Conservation (phyloP, 2,329 filamentous ascomycete species). For the Elsinoe batatas region DNA sequence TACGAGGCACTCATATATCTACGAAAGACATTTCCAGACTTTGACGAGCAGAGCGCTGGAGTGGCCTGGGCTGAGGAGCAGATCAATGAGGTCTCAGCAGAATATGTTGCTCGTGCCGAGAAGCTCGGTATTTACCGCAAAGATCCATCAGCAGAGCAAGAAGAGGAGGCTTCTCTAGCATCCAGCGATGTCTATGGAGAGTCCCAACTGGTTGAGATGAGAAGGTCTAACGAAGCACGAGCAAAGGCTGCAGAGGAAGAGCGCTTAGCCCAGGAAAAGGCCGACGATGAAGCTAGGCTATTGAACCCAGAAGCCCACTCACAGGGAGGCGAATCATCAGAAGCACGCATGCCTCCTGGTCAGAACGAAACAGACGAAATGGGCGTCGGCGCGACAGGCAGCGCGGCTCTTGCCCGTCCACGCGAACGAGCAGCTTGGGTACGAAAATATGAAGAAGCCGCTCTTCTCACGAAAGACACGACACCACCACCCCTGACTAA, state of each 20-base stretch:
- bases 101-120: slow-evolving; percentile 24
- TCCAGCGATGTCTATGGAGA: slow-evolving; percentile 22
- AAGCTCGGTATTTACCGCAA: slow-evolving; percentile 28
- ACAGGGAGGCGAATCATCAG: not conserved
- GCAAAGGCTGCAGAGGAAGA: slow-evolving; percentile 16
- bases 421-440: slow-evolving; percentile 27
- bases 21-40: slow-evolving; percentile 22
- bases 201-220: slow-evolving; percentile 22
- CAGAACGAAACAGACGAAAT: slow-evolving; percentile 15
- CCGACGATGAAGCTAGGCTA: slow-evolving; percentile 18
- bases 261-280: slow-evolving; percentile 11
- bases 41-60: slow-evolving; percentile 28
- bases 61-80: slow-evolving; percentile 28
- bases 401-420: slow-evolving; percentile 14
- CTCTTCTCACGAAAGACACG: slow-evolving; percentile 26
- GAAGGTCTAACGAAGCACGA: slow-evolving; percentile 23
- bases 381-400: not conserved
- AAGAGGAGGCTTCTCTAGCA: slow-evolving; percentile 21
- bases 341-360: not conserved
- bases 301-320: not conserved
- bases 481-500: slow-evolving; percentile 23
- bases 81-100: slow-evolving; percentile 21
- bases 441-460: slow-evolving; percentile 29
- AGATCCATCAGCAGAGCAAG: slow-evolving; percentile 16
- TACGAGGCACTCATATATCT: slow-evolving; percentile 27